Evolutionary conservation across 2,329 filamentous ascomycete genomes (phyloP).

Genomic region (Botrytis medusae): DNA sequence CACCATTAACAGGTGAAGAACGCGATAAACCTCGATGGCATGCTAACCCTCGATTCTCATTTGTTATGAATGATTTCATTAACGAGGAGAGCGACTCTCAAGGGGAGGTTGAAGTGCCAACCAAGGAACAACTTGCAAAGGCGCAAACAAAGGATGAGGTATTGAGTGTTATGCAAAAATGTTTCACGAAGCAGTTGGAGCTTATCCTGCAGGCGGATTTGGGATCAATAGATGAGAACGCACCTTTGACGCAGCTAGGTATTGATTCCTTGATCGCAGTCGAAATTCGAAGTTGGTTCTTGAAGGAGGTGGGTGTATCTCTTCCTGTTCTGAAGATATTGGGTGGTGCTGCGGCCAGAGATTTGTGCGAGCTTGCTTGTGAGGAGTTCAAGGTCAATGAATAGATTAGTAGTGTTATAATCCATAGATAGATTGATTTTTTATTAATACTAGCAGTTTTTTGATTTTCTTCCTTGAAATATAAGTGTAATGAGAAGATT

Average conservation of each 20-base stretch:
- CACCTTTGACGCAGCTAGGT: conserved; percentile 29
- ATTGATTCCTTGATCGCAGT: conserved; percentile 55
- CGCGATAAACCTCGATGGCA: conserved; percentile 11
- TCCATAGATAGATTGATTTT: too few species aligned
- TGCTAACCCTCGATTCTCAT: conserved; percentile 8
- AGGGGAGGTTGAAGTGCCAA: conserved; percentile 10
- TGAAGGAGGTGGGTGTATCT: conserved; percentile 44
- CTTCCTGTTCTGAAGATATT: conserved; percentile 32
- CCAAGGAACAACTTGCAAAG: conserved; percentile 13
- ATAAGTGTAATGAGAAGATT: too few species aligned
- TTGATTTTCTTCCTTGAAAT: neutral
- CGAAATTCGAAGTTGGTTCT: conserved; percentile 51
- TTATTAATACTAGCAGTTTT: too few species aligned
- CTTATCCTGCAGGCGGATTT: conserved; percentile 4
- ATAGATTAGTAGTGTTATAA: neutral
- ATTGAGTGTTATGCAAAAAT: neutral
- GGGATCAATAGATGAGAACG: neutral
- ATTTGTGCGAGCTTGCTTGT: conserved; percentile 16
- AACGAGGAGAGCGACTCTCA: neutral
- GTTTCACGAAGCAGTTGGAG: conserved; percentile 9
- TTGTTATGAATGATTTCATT: neutral
- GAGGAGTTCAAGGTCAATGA: conserved; percentile 12
- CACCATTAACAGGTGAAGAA: neutral
- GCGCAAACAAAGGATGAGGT: conserved; percentile 14
- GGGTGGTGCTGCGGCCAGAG: conserved; percentile 5